These are phyloP conservation scores for Leptodontidium sp. DNA, from an alignment of 2,329 filamentous ascomycete genomes.

Conservation along the genomic window DNA sequence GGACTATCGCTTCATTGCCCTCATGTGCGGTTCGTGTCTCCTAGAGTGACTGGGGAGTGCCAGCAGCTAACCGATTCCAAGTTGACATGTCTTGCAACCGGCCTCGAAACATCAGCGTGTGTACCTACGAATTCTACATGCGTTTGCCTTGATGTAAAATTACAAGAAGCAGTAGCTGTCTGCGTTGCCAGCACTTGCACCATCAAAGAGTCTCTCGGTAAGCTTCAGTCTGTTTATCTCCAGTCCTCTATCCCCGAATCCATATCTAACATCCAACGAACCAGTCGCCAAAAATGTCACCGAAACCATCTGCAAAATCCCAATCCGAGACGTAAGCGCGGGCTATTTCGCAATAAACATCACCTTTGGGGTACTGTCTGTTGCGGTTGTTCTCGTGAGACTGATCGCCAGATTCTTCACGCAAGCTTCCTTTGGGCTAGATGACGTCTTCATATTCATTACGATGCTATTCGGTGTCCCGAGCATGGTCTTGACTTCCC, in stretches of 20 bases:
- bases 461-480: slow-evolving; percentile 27
- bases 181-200: slow-evolving; percentile 50
- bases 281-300: slow-evolving; percentile 30
- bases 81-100: slow-evolving; percentile 32
- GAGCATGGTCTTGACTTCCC: slow-evolving; percentile 25
- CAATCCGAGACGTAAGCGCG: slow-evolving; percentile 25
- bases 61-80: slow-evolving; percentile 12
- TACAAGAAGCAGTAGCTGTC: slow-evolving; percentile 45
- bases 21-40: slow-evolving; percentile 28
- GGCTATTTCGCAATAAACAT: slow-evolving; percentile 23
- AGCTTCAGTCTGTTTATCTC: slow-evolving; percentile 17
- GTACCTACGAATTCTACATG: slow-evolving; percentile 50
- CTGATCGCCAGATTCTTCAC: slow-evolving; percentile 23
- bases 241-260: slow-evolving; percentile 51
- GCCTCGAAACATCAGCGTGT: slow-evolving; percentile 47
- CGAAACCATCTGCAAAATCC: slow-evolving; percentile 16
- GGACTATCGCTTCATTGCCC: slow-evolving; percentile 10
- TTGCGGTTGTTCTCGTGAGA: slow-evolving; percentile 24
- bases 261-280: slow-evolving; percentile 4
- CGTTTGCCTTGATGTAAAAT: slow-evolving; percentile 49
- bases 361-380: slow-evolving; percentile 24
- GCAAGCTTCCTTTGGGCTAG: slow-evolving; percentile 18
- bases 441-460: slow-evolving; percentile 26
- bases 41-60: neutral
- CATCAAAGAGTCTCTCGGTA: slow-evolving; percentile 50